Evolutionary conservation across 371 early-diverging fungal species (phyloP).

Genomic region (Phascolomyces articulosus): DNA sequence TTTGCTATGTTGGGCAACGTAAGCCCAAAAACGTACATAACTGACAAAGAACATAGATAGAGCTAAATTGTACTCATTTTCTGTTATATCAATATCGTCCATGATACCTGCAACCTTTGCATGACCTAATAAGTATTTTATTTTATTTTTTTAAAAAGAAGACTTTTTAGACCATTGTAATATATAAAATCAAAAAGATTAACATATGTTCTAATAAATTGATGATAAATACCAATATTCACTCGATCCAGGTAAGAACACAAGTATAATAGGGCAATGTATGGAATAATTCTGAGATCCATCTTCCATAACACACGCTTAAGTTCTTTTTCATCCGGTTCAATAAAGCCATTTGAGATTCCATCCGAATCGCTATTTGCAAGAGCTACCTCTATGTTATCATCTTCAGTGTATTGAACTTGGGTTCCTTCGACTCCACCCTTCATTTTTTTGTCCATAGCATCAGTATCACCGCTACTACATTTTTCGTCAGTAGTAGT

Average conservation of each 20-base stretch:
- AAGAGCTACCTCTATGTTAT: too few relatives aligned
- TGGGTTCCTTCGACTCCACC: too few relatives aligned
- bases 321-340: slow-evolving; percentile 12
- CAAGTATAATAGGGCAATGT: slow-evolving; percentile 51
- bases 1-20: too few relatives aligned
- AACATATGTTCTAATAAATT: not conserved
- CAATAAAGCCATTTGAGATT: too few relatives aligned
- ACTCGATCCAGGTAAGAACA: slow-evolving; percentile 59
- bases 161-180: too few relatives aligned
- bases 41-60: slow-evolving; percentile 68
- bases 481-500: too few relatives aligned
- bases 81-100: slow-evolving; percentile 40
- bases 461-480: too few relatives aligned
- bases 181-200: slow-evolving; percentile 22
- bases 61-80: slow-evolving; percentile 56
- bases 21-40: slow-evolving; percentile 56
- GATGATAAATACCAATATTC: slow-evolving; percentile 43
- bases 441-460: too few relatives aligned
- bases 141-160: too few relatives aligned
- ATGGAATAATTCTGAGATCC: slow-evolving; percentile 24
- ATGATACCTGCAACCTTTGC: slow-evolving; percentile 59
- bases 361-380: too few relatives aligned
- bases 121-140: slow-evolving; percentile 19
- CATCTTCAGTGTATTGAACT: too few relatives aligned
- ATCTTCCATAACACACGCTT: slow-evolving; percentile 19